Base-by-base conservation (phyloP, 2,329 filamentous ascomycete species). In the Alternaria longipes region DNA sequence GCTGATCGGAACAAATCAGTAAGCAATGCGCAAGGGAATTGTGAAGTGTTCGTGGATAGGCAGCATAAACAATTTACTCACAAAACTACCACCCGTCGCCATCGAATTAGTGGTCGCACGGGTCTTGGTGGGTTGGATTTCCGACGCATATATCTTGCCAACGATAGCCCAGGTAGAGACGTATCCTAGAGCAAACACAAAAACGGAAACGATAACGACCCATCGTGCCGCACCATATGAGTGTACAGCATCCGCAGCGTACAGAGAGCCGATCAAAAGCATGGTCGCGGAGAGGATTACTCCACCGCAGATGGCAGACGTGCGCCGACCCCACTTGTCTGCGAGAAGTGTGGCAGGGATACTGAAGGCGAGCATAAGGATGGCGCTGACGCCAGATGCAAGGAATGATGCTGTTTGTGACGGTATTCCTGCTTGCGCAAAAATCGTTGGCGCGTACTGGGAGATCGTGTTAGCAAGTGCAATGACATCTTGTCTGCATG, bases 11-110 rank as follows among this genome's bases (percentile, higher is more conserved):
- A 26, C 11, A 4, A 24, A 8, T 3, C 8, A 18, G 12, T 44
- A 2, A 44, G 12, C 20, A 9, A 26, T 26, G 24, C 24, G 24
- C 24, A 26, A 26, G 24, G 24, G 24, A 0, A 7, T 24, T 26
- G 0, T 26, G 24, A 2, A 2, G 1, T 24, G 22, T 26, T 26
- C 0, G 24, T 7, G 0, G 24, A 0, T 26, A 1, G 24, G 24
- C 24, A 26, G 7, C 20, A 24, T 11, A 2, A 3, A 0, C 14
- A 7, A 4, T 20, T 11, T 3, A 8, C 41, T 26, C 8, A 44
- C 41, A 44, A 44, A 44, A 14, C 41, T 44, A 14, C 41, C 41
- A 8, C 41, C 41, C 12, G 41, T 44, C 12, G 18, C 41, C 7
- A 44, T 44, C 3, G 41, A n/a, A 8, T 44, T 44, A 3, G 41